Base-by-base conservation (phyloP, 2,329 filamentous ascomycete species). In the Colletotrichum tropicicola region DNA sequence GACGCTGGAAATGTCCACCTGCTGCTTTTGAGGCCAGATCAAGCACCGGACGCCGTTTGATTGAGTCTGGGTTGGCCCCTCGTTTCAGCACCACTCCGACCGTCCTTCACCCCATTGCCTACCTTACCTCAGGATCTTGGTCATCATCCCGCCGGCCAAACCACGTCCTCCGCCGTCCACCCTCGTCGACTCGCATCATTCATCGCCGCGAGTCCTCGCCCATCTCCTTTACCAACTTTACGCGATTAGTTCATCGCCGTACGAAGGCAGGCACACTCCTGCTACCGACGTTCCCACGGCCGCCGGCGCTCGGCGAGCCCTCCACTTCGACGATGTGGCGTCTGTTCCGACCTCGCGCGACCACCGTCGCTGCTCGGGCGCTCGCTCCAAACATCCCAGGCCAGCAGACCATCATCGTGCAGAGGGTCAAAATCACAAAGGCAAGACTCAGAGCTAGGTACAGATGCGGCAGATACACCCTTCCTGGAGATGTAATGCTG, bases 381-480 rank as follows among this genome's bases (percentile, higher is more conserved):
- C 39, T 66, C 6, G 56, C 59, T 6, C 48, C 47, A 28, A 59
- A 57, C 10, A 51, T 49, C 13, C 23, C 53, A 15, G 49, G 44
- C 21, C 54, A 53, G 15, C 53, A 68, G 21, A 54, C 59, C 6
- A 58, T 70, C 28, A 37, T 51, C 5, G 28, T 70, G 3, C 68
- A 70, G 39, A 66, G 66, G 37, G 66, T 70, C 30, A 67, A 65
- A 10, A 17, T 69, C 6, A 44, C 57, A 3, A 58, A 49, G 23
- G 27, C 52, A 1, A 47, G 43, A 7, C 55, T 60, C n/a, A 55
- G 54, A 23, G 48, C 66, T 3, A 60, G 55, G 66, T 69, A 51
- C 7, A 57, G 45, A 25, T n/a, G 4, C 9, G 2, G 32, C 13
- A n/a, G 8, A 13, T 12, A 3, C n/a, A 8, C 41, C 13, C 15